Conservation (phyloP, 176 grass and related monocot genomes). For the Aegilops sharonensis region DNA sequence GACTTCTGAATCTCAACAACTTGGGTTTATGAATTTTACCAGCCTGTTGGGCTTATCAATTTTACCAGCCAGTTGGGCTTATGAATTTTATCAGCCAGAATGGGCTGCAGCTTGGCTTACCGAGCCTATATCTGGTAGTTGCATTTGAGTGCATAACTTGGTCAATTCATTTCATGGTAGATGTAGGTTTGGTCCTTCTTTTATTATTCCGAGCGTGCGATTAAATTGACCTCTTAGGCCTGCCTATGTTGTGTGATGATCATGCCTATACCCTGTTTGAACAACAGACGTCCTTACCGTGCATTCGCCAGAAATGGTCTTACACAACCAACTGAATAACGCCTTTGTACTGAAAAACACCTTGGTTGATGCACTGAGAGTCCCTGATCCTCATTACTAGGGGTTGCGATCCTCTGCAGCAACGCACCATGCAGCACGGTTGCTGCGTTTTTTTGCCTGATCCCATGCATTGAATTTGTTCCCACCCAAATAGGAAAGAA, state of each 20-base stretch:
- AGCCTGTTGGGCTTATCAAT: background rate
- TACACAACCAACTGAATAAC: background rate
- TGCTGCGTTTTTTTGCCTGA: background rate
- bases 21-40: background rate
- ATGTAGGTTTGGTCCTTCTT: background rate
- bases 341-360: background rate
- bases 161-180: background rate
- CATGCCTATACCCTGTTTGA: background rate
- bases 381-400: background rate
- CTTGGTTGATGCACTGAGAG: background rate
- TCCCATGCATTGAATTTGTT: background rate
- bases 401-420: too few relatives aligned
- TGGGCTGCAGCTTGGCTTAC: background rate
- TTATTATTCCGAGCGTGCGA: background rate
- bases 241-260: background rate
- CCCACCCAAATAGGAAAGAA: background rate
- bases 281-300: background rate
- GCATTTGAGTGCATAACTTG: background rate
- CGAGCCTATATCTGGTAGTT: background rate
- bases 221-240: background rate
- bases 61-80: background rate
- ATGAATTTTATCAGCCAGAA: background rate
- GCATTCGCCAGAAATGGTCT: background rate
- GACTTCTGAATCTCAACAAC: background rate
- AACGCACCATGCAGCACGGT: too few relatives aligned